Conservation (phyloP, 495 filamentous ascomycete species). For the Podospora appendiculata region DNA sequence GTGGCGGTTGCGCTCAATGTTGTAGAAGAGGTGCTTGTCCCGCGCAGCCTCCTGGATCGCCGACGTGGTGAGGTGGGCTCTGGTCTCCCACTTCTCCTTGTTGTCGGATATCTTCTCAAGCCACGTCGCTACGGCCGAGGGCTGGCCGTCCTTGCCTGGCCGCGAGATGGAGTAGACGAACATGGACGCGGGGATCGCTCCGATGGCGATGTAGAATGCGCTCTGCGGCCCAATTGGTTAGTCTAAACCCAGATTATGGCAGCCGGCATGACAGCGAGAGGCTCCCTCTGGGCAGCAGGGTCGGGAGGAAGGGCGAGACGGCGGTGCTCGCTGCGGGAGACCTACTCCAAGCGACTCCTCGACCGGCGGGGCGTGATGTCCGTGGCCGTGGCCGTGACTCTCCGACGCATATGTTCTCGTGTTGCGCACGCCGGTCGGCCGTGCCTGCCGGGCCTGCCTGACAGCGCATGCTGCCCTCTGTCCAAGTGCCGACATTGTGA, state of each 20-base stretch:
- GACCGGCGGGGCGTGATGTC: slow-evolving; percentile 26
- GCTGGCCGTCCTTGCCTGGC: slow-evolving; percentile 35
- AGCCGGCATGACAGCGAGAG: too few relatives aligned
- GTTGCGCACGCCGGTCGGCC: slow-evolving; percentile 19
- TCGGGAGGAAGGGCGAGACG: too few relatives aligned
- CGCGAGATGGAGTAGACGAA: slow-evolving; percentile 34
- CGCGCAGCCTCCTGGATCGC: slow-evolving; percentile 39
- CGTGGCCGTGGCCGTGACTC: slow-evolving; percentile 25
- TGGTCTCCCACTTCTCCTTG: slow-evolving; percentile 29
- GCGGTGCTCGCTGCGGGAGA: not conserved
- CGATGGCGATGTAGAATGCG: slow-evolving; percentile 31
- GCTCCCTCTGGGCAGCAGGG: too few relatives aligned
- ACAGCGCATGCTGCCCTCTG: slow-evolving; percentile 20
- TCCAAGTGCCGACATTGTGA: slow-evolving; percentile 37
- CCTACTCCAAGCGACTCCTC: slow-evolving; percentile 39
- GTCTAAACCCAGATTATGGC: not conserved
- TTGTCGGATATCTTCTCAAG: slow-evolving; percentile 26
- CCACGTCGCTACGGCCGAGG: slow-evolving; percentile 23
- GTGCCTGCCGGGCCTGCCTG: slow-evolving; percentile 27
- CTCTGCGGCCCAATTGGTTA: slow-evolving; percentile 18
- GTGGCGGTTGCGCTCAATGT: slow-evolving; percentile 22
- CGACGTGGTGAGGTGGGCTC: slow-evolving; percentile 32
- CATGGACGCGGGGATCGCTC: slow-evolving; percentile 22
- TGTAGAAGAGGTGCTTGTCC: slow-evolving; percentile 37
- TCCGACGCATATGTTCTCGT: slow-evolving; percentile 39